Conservation (phyloP, 2,329 filamentous ascomycete species). For the Aspergillus caelatus region DNA sequence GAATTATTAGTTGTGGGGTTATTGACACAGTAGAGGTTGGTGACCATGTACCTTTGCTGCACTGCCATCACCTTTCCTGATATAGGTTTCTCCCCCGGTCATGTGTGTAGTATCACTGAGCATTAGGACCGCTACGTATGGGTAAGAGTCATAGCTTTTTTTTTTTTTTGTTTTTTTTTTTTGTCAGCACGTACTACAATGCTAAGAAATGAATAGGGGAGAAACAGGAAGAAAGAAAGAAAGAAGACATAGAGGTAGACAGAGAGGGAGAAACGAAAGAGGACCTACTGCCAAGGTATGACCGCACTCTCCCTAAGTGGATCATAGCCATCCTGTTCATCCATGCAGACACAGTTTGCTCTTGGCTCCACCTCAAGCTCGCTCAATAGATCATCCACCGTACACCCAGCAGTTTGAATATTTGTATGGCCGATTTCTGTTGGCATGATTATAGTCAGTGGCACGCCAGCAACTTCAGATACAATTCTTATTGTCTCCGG, state of each 20-base stretch:
- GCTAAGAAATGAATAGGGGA: neutral
- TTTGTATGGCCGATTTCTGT: constrained; percentile 32
- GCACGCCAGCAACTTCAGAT: constrained; percentile 25
- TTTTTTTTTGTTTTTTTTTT: constrained; percentile 20
- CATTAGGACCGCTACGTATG: constrained; percentile 36
- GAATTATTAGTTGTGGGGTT: neutral
- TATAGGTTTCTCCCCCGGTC: constrained; percentile 33
- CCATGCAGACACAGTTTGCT: constrained; percentile 8
- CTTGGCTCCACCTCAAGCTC: constrained; percentile 22
- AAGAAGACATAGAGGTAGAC: neutral
- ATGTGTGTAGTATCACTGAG: constrained; percentile 30
- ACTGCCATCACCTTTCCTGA: constrained; percentile 26
- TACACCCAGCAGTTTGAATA: constrained; percentile 22
- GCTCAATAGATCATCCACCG: constrained; percentile 17
- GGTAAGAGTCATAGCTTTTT: constrained; percentile 24
- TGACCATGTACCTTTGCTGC: constrained; percentile 13
- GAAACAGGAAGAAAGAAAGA: neutral
- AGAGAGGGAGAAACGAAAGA: neutral
- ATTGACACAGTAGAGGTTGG: neutral
- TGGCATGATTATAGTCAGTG: constrained; percentile 26
- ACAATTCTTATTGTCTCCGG: constrained; percentile 25
- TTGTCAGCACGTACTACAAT: neutral
- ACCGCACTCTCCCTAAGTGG: neutral
- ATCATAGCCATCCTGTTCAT: neutral
- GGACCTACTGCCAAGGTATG: constrained; percentile 1